A percentile compares a stretch with the other conserved stretches of the same genome.
Conservation (phyloP, 176 grass and related monocot genomes). For the Phyllostachys edulis region DNA sequence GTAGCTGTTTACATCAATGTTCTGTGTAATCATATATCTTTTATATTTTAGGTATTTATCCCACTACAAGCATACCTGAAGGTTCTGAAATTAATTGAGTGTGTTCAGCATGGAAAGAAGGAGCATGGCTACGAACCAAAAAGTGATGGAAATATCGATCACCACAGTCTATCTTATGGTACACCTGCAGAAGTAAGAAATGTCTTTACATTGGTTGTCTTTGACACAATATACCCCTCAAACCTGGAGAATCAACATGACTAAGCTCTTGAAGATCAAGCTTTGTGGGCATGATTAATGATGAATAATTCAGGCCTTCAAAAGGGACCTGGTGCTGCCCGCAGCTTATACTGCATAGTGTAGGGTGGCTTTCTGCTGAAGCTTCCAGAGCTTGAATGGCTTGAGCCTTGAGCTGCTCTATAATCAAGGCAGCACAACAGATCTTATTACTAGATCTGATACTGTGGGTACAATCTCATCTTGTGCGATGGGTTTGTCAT, state of each 20-base stretch:
- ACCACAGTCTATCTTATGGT: slow-evolving; percentile 50
- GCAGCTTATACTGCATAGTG: background rate
- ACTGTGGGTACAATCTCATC: background rate
- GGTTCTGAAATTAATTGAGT: slow-evolving; percentile 66
- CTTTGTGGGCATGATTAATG: background rate
- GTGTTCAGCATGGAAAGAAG: slow-evolving; percentile 52
- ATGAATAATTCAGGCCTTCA: slow-evolving; percentile 6
- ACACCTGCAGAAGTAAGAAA: slow-evolving; percentile 65
- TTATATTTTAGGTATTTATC: slow-evolving; percentile 77
- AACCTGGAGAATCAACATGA: slow-evolving; percentile 38
- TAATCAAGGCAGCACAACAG: background rate
- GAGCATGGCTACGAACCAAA: slow-evolving; percentile 55
- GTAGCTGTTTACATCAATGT: background rate
- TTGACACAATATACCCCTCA: slow-evolving; percentile 79
- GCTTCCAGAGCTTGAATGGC: background rate
- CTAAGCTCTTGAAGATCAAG: slow-evolving; percentile 32
- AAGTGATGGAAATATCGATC: slow-evolving; percentile 65
- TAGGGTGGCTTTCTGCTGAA: background rate
- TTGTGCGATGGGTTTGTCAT: background rate
- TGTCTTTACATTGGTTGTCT: slow-evolving; percentile 76
- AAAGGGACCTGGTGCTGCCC: background rate
- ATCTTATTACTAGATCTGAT: slow-evolving; percentile 3
- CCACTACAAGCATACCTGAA: slow-evolving; percentile 69
- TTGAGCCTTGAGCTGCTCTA: slow-evolving; percentile 6
- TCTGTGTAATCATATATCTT: background rate